These are phyloP conservation scores for Steccherinum ochraceum DNA, from an alignment of 768 basidiomycete species.

Conservation along the genomic window DNA sequence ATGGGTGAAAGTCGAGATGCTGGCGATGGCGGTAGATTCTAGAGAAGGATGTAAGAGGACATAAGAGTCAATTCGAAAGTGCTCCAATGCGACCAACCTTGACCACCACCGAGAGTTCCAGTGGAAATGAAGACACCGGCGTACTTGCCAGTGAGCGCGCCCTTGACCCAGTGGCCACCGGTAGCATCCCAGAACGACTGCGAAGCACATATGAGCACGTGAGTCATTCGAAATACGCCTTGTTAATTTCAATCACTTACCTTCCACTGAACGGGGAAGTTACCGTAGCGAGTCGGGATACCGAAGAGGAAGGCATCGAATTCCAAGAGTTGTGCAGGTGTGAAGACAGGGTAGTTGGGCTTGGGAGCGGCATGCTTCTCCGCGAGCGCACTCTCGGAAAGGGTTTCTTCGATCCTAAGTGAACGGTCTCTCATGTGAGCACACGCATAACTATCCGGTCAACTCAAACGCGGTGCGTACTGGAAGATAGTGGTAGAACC, in stretches of 20 bases:
- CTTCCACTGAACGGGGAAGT: constrained; percentile 77
- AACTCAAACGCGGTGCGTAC: constrained; percentile 22
- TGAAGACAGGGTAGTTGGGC: constrained; percentile 63
- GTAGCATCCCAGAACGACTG: constrained; percentile 75
- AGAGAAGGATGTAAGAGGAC: constrained; percentile 27
- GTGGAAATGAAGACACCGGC: constrained; percentile 72
- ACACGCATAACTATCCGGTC: not conserved
- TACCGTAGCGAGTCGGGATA: constrained; percentile 76
- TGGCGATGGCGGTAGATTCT: constrained; percentile 30
- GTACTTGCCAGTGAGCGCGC: constrained; percentile 67
- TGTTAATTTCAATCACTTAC: constrained; percentile 31
- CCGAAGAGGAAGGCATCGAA: constrained; percentile 76
- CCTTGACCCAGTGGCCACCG: constrained; percentile 54
- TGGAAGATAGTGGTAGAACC: constrained; percentile 41
- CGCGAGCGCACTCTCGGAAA: constrained; percentile 56
- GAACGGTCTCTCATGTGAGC: not conserved
- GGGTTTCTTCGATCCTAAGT: constrained; percentile 75
- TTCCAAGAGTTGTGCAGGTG: constrained; percentile 42
- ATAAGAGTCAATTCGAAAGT: constrained; percentile 64
- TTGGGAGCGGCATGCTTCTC: constrained; percentile 71
- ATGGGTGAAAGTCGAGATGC: constrained; percentile 45
- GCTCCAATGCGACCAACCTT: constrained; percentile 61
- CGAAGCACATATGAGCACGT: not conserved
- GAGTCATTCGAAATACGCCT: not conserved
- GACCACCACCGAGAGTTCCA: constrained; percentile 71